Percentiles rank a stretch among this genome's conserved stretches.
Conservation (phyloP, 2,329 filamentous ascomycete species). For the Neoarthrinium moseri region DNA sequence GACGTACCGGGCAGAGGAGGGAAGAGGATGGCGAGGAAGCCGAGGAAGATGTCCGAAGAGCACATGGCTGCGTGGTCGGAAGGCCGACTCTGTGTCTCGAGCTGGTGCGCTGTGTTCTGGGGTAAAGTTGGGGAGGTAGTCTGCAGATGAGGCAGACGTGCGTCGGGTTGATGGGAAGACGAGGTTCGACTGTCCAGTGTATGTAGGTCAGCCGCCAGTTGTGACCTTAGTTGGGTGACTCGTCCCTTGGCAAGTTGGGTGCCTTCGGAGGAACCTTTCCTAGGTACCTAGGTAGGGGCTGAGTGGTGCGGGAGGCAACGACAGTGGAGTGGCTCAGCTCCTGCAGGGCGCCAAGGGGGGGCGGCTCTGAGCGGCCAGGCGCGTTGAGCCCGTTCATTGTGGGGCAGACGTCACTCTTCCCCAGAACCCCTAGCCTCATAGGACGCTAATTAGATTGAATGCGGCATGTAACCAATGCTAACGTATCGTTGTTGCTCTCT, state of each 20-base stretch:
- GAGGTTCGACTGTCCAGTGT: neutral
- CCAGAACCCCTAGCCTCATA: too few species aligned
- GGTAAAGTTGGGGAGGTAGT: neutral
- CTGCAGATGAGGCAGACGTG: neutral
- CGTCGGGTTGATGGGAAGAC: neutral
- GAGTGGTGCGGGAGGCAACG: neutral
- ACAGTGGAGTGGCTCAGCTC: slow-evolving; percentile 6
- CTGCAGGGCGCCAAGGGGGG: too few species aligned
- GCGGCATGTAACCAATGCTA: too few species aligned
- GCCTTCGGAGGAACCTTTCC: too few species aligned
- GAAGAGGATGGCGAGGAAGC: slow-evolving; percentile 62
- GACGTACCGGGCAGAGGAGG: slow-evolving; percentile 63
- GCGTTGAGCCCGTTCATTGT: too few species aligned
- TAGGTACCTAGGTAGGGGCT: neutral
- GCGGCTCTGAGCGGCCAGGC: too few species aligned
- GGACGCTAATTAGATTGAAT: too few species aligned
- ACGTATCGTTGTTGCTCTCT: too few species aligned
- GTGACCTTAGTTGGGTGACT: neutral
- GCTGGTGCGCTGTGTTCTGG: neutral
- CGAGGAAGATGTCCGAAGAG: slow-evolving; percentile 61
- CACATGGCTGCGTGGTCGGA: slow-evolving; percentile 48
- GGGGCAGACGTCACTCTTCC: too few species aligned
- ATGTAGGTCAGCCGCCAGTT: neutral
- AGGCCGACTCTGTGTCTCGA: too few species aligned
- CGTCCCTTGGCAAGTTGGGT: too few species aligned